Base-by-base conservation (phyloP, 345 rosid genomes). In the Eucalyptus sp. region DNA sequence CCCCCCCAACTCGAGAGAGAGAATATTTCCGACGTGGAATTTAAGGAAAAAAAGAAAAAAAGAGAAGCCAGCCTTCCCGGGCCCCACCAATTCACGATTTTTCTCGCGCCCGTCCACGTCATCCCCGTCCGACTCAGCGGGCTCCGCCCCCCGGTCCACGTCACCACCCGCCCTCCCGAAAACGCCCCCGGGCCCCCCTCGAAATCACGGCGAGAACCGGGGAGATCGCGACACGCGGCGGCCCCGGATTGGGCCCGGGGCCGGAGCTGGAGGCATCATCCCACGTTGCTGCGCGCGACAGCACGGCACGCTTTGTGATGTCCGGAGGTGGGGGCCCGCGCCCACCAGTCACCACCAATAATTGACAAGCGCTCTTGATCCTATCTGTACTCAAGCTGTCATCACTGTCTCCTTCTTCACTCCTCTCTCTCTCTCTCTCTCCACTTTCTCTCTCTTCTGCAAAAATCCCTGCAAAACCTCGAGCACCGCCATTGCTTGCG, bases 341-440 rank as follows among this genome's bases (percentile, higher is more conserved):
- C 90, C 86, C 88, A 29, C 56, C 48, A 48, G 81, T 88, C 88
- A 54, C 93, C 87, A 81, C 93, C 93, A 95, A 95, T 95, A 91
- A 96, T 94, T 92, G 94, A 93, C 90, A 86, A 84, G 89, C 29
- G 87, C 91, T 90, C 91, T 90, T 71, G 90, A 90, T 90, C 93
- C 96, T 87, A 92, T 86, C 95, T 96, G 97, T 90, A 86, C 89
- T 90, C 94, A 87, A 91, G 96, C 99, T 96, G 97, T 92, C 97
- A 93, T 90, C 91, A 86, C 64, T 91, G 91, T 90, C 92, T 88
- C 87, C 88, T 50, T 88, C 89, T 54, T 52, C 93, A 54, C 84
- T 86, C 60, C 31, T 86, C 87, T 87, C 50, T 52, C 25, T 58
- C 9, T 7, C 86, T 68, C 86, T 48, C 29, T 18, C 68, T 56